These are phyloP conservation scores for Penicillium steckii DNA, from an alignment of 495 filamentous ascomycete species.

Conservation along the genomic window DNA sequence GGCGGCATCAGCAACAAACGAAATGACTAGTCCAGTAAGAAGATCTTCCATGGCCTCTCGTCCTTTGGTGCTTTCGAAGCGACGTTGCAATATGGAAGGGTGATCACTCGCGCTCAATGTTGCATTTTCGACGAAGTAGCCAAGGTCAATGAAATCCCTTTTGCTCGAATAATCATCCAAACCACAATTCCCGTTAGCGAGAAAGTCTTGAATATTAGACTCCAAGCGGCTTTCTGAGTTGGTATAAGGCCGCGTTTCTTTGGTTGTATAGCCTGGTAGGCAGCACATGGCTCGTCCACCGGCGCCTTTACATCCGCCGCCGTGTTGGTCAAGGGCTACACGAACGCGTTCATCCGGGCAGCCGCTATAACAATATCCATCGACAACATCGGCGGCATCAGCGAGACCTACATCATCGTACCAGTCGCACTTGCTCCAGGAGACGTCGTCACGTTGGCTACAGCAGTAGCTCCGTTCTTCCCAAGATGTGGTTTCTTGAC, in stretches of 20 bases:
- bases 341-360: background rate
- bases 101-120: too few relatives aligned
- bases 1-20: too few relatives aligned
- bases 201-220: background rate
- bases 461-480: constrained; percentile 8
- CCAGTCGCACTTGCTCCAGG: constrained; percentile 5
- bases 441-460: background rate
- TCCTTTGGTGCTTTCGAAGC: too few relatives aligned
- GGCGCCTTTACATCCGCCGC: constrained; percentile 1
- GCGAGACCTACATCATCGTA: background rate
- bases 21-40: too few relatives aligned
- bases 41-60: too few relatives aligned
- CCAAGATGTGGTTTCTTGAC: background rate
- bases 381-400: background rate
- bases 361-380: background rate
- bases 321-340: background rate
- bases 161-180: too few relatives aligned
- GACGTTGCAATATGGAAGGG: too few relatives aligned
- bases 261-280: background rate
- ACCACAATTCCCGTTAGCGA: background rate
- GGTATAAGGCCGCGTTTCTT: background rate
- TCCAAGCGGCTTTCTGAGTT: background rate
- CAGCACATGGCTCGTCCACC: constrained; percentile 1
- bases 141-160: too few relatives aligned
- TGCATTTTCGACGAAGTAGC: too few relatives aligned